Evolutionary conservation across 2,329 filamentous ascomycete genomes (phyloP), one percentile per base, ranked within the genome.

Genomic region (Sclerotinia spermophila): DNA sequence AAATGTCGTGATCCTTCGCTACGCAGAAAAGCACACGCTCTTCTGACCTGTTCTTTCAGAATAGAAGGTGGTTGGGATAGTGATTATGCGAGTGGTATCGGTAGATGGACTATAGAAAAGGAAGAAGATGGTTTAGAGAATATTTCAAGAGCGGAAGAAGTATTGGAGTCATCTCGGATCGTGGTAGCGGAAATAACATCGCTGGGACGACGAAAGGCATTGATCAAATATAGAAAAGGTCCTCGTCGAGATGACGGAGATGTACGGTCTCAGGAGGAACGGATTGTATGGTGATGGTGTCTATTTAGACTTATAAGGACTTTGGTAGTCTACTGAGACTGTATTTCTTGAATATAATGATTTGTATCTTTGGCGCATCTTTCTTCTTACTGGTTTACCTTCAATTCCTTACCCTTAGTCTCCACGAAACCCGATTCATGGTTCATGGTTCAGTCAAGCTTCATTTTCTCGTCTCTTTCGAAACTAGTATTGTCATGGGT

Each of bases 11-110:
- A 71, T 51, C 56, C 69, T 33, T 45, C n/a, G 5, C 35, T 71
- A 35, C 51, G 64, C n/a, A 42, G 69, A 42, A 59, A 44, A 48
- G 62, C 69, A 27, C 24, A 42, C 3, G 45, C 11, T 55, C 42
- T 71, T 40, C 21, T 68, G 6, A 21, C 27, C 11, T 48, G 38
- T 13, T 62, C 64, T 1, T 38, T 30, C 6, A 44, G 48, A 40
- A 8, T 48, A 68, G 69, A 71, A 68, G 69, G 69, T 13, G 30
- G 55, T 44, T 71, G 65, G 56, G 65, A 68, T 40, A 71, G 69
- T 45, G 27, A 55, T 10, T 61, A 55, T 15, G 62, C 48, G 6
- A 64, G 58, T 40, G 38, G 60, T 38, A 61, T 70, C 19, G 70
- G 53, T 24, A 60, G 45, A 17, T 71, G 70, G 70, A 65, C 56